Base-by-base conservation (phyloP, 805 yeast species). In the Starmerella davenportii region DNA sequence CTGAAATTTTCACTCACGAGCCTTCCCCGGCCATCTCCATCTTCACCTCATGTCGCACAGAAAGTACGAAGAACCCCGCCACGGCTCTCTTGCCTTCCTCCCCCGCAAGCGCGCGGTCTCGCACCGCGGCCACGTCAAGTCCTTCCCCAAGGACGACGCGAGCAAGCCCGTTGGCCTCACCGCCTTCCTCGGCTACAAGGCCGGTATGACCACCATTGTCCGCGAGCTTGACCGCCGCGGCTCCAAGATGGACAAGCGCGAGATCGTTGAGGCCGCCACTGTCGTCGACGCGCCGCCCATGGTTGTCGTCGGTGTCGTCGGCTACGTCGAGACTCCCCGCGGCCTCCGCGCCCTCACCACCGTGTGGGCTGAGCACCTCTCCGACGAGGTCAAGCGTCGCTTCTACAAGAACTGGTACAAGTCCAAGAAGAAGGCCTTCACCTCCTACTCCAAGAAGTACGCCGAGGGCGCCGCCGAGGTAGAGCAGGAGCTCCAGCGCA, bases 391-490 rank as follows among this genome's bases (percentile, higher is more conserved):
- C 69, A 87, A 78, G 80, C 82, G 98, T 77, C 82, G 95, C 76
- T 90, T 90, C 94, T 90, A 90, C 95, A 90, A 85, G 82, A 90
- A 87, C 94, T 90, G 98, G 98, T 90, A 81, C 94, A 85, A 85
- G 78, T 78, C 95, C 58, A 90, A 90, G 87, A 90, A 90, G 94
- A 85, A 85, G 87, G 98, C 98, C 62, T 90, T 90, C 92, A 80
- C 96, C 80, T 85, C 87, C 73, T 90, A 90, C 82, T 79, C 96
- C 67, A 79, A 90, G 68, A 87, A 90, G 76, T 87, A 85, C 79
- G 79, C 95, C 58, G 73, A 76, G 65, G 79, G 75, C 62, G 84
- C 82, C 63, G 74, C 78, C 62, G 76, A 77, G 63, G 68, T 87
- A 61, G 92, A 79, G 68, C 79, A 79, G 65, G 96, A 90, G 73